phyloP scores from a whole-genome alignment of 2,329 filamentous ascomycete species.

The Penicillium sp. region DNA sequence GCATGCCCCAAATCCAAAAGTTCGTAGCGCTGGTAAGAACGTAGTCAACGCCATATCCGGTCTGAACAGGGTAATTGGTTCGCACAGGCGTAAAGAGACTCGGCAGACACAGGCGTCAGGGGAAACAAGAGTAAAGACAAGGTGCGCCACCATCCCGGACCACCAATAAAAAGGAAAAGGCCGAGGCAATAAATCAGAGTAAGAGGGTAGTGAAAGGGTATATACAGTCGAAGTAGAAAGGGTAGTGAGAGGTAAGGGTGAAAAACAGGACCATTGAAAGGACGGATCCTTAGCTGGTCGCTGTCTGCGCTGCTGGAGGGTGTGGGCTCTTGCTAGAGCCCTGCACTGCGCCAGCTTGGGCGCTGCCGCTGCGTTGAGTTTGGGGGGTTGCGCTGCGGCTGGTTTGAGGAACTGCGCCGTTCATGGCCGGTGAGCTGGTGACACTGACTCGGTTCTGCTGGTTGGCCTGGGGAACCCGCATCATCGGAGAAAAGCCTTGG shows the following conservation, averaged over 20 bases:
- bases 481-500: conserved; percentile 54
- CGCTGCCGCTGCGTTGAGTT: conserved; percentile 45
- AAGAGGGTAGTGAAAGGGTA: conserved; percentile 24
- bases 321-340: conserved; percentile 44
- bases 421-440: conserved; percentile 46
- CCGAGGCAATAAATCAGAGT: conserved; percentile 21
- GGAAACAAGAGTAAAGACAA: conserved; percentile 8
- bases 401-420: conserved; percentile 41
- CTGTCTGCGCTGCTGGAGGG: conserved; percentile 41
- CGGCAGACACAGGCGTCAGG: conserved; percentile 15
- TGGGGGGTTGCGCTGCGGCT: conserved; percentile 49
- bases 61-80: conserved; percentile 15
- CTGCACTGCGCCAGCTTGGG: conserved; percentile 38
- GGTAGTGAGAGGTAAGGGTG: conserved; percentile 1
- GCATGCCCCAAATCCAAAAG: conserved; percentile 20
- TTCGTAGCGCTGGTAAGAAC: conserved; percentile 16
- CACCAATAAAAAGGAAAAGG: conserved; percentile 9
- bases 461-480: conserved; percentile 50
- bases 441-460: conserved; percentile 42
- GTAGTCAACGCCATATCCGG: conserved; percentile 22
- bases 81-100: conserved; percentile 9
- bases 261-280: background rate
- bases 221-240: conserved; percentile 31
- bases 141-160: conserved; percentile 15
- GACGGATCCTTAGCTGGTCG: conserved; percentile 29